Evolutionary conservation across 1,284 basidiomycete species (phyloP).

Genomic region (Microbotryum violaceum): DNA sequence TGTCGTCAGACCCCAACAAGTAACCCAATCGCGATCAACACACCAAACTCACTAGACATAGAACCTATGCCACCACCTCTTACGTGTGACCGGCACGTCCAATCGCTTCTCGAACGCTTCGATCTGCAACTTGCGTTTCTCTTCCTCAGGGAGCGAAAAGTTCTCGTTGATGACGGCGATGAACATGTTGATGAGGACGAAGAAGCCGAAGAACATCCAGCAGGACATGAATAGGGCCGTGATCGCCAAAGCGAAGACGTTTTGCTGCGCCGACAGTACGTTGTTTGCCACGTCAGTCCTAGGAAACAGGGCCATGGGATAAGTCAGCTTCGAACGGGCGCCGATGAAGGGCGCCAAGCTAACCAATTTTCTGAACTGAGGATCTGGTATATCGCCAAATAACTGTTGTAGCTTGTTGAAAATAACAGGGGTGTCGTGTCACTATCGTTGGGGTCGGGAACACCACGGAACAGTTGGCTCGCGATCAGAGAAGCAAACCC

Average conservation of each 20-base stretch:
- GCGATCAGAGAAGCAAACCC: slow-evolving; percentile 67
- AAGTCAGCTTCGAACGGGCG: not conserved
- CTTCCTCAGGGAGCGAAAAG: slow-evolving; percentile 83
- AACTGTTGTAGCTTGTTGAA: slow-evolving; percentile 80
- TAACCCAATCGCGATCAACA: too few species aligned
- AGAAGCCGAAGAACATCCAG: not conserved
- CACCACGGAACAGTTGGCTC: slow-evolving; percentile 57
- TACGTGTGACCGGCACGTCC: too few species aligned
- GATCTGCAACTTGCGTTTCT: slow-evolving; percentile 63
- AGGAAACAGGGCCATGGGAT: not conserved
- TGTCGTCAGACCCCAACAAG: too few species aligned
- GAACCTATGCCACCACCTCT: too few species aligned
- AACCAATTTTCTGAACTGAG: slow-evolving; percentile 12
- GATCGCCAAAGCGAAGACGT: slow-evolving; percentile 53
- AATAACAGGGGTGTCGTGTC: slow-evolving; percentile 60
- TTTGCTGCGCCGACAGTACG: slow-evolving; percentile 65
- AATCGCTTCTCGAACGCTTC: slow-evolving; percentile 47
- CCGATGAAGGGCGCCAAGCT: not conserved
- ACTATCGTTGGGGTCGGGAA: slow-evolving; percentile 46
- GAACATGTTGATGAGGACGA: slow-evolving; percentile 95
- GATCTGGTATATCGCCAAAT: slow-evolving; percentile 72
- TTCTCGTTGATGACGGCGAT: slow-evolving; percentile 98
- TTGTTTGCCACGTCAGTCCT: slow-evolving; percentile 74
- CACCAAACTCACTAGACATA: too few species aligned
- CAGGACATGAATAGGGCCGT: slow-evolving; percentile 9